Evolutionary conservation across 331 rosid genomes (phyloP).

Genomic region (Malus hybrid): DNA sequence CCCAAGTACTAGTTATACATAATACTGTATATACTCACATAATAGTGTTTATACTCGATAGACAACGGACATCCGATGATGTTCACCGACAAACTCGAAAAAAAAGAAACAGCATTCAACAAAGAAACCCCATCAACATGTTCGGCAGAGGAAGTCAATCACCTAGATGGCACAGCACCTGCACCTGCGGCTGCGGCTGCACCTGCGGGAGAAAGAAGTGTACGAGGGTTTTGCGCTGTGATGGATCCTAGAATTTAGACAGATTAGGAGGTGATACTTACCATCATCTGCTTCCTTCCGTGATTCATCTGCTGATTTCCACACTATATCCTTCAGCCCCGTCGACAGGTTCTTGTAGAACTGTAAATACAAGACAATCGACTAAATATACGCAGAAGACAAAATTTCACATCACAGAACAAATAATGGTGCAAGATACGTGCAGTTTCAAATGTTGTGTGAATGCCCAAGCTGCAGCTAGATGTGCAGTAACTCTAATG

Average conservation of each 20-base stretch:
- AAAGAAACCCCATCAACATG: neutral
- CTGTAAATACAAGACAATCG: constrained; percentile 36
- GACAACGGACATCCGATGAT: neutral
- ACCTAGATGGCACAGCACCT: neutral
- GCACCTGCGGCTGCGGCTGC: neutral
- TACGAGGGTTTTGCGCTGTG: neutral
- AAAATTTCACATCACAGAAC: neutral
- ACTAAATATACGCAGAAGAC: neutral
- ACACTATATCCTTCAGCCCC: constrained; percentile 85
- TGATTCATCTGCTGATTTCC: constrained; percentile 68
- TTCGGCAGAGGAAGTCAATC: neutral
- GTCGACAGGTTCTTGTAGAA: constrained; percentile 70
- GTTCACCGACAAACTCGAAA: neutral
- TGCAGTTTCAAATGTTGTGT: neutral
- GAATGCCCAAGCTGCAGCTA: neutral
- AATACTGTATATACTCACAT: too few species aligned
- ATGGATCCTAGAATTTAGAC: neutral
- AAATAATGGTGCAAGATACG: neutral
- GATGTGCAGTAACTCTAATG: neutral
- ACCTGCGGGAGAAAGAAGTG: constrained; percentile 11
- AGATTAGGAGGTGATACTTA: constrained; percentile 24
- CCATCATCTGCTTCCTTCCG: constrained; percentile 45
- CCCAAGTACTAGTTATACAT: neutral
- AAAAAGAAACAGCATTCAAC: neutral
- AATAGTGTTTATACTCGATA: too few species aligned